Conservation (phyloP, 108 stramenopile species). For the Skeletonema grethae region DNA sequence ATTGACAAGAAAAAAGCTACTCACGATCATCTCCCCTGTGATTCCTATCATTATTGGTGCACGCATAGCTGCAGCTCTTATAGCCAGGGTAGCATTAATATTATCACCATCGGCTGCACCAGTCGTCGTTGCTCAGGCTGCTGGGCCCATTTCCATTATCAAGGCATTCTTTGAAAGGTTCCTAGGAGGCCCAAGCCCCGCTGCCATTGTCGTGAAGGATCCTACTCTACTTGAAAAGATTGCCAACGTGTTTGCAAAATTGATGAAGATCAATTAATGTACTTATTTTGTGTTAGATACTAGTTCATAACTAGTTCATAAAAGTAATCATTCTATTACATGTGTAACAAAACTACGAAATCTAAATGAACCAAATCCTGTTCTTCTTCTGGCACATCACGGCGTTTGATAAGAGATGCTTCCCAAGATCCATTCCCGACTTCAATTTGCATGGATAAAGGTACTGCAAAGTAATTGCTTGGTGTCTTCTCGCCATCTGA, state of each 20-base stretch:
- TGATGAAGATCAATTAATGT: neutral
- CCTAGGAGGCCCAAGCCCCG: neutral
- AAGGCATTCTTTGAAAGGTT: conserved; percentile 1
- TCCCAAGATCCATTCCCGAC: conserved; percentile 86
- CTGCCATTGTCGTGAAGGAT: neutral
- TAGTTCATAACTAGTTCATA: neutral
- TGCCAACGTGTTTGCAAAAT: neutral
- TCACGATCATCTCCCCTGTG: neutral
- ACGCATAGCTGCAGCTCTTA: neutral
- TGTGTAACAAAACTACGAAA: conserved; percentile 20
- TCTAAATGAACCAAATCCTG: conserved; percentile 37
- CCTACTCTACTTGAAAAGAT: neutral
- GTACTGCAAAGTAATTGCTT: conserved; percentile 48
- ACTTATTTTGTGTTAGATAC: neutral
- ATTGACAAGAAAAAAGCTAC: neutral
- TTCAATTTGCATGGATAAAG: conserved; percentile 71
- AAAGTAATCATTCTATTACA: neutral
- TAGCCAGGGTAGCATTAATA: neutral
- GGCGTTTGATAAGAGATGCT: conserved; percentile 64
- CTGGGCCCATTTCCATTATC: neutral
- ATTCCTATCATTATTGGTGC: neutral
- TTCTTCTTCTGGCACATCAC: conserved; percentile 21
- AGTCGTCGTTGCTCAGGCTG: neutral
- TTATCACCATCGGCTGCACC: neutral
- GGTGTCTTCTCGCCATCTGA: neutral